Percentiles rank a stretch among this genome's conserved stretches.
Evolutionary conservation across 164 flowering plant genomes (phyloP).

Genomic region (Annona cherimola): DNA sequence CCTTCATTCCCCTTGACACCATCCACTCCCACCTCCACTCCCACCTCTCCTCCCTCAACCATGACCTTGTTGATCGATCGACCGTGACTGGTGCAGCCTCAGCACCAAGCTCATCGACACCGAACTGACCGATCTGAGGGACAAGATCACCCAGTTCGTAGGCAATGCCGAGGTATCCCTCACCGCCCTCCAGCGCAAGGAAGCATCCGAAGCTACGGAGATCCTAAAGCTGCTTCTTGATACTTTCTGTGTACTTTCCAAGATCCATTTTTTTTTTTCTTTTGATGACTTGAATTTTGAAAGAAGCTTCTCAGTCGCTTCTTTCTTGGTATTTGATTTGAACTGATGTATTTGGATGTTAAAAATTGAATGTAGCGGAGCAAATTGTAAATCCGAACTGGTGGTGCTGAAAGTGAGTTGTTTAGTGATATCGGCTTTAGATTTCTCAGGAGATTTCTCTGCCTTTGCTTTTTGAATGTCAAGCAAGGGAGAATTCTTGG

Average conservation of each 20-base stretch:
- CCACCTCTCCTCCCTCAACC: slow-evolving; percentile 71
- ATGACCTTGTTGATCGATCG: slow-evolving; percentile 84
- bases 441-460: too few relatives aligned
- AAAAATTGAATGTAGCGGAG: too few relatives aligned
- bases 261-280: slow-evolving; percentile 37
- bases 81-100: slow-evolving; percentile 87
- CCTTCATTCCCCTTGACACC: slow-evolving; percentile 89
- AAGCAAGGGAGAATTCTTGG: too few relatives aligned
- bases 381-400: too few relatives aligned
- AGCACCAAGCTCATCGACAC: slow-evolving; percentile 91
- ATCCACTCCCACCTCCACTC: slow-evolving; percentile 86
- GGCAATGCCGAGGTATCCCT: slow-evolving; percentile 22
- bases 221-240: slow-evolving; percentile 75
- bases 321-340: too few relatives aligned
- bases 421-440: too few relatives aligned
- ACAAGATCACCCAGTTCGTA: slow-evolving; percentile 49
- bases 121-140: slow-evolving; percentile 66
- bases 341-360: too few relatives aligned
- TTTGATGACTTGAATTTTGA: not conserved
- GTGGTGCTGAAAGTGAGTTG: too few relatives aligned
- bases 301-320: too few relatives aligned
- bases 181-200: slow-evolving; percentile 49
- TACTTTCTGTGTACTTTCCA: slow-evolving; percentile 89
- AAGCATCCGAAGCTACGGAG: slow-evolving; percentile 76
- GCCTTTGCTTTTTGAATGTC: too few relatives aligned